These are phyloP conservation scores for Nitzschia inconspicua DNA, from an alignment of 108 stramenopile genomes.

Conservation along the genomic window DNA sequence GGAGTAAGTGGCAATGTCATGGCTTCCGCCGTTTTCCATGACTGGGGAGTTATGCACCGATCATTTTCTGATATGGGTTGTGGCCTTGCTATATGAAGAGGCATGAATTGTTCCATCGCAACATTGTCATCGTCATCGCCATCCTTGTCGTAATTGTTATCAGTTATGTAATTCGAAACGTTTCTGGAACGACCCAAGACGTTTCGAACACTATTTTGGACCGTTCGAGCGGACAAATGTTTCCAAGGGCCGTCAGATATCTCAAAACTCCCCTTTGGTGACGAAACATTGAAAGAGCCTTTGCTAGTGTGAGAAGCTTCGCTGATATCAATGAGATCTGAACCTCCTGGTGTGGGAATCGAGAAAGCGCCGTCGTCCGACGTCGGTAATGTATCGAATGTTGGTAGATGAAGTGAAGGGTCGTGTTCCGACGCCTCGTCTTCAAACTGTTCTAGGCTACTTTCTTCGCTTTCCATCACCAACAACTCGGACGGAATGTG, in stretches of 20 bases:
- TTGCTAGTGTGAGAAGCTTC: background rate
- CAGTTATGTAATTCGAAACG: background rate
- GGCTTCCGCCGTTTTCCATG: background rate
- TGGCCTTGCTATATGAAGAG: background rate
- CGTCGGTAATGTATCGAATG: background rate
- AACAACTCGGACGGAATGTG: too few species aligned
- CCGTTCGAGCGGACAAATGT: too few species aligned
- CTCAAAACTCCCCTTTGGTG: too few species aligned
- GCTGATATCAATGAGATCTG: background rate
- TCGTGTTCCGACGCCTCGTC: background rate
- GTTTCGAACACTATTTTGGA: too few species aligned
- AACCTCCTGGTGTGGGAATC: too few species aligned
- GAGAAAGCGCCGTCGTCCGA: background rate
- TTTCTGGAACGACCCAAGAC: too few species aligned
- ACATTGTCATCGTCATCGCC: background rate
- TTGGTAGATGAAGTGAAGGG: background rate
- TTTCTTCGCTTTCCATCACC: too few species aligned
- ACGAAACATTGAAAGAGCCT: background rate
- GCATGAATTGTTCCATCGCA: background rate
- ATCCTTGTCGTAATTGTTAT: background rate
- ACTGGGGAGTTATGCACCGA: background rate
- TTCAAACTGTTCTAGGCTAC: too few species aligned
- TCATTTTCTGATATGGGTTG: background rate
- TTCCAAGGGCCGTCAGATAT: too few species aligned
- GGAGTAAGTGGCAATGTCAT: background rate